phyloP scores from a whole-genome alignment of 495 filamentous ascomycete genomes.

The Penicillium maclennaniae region DNA sequence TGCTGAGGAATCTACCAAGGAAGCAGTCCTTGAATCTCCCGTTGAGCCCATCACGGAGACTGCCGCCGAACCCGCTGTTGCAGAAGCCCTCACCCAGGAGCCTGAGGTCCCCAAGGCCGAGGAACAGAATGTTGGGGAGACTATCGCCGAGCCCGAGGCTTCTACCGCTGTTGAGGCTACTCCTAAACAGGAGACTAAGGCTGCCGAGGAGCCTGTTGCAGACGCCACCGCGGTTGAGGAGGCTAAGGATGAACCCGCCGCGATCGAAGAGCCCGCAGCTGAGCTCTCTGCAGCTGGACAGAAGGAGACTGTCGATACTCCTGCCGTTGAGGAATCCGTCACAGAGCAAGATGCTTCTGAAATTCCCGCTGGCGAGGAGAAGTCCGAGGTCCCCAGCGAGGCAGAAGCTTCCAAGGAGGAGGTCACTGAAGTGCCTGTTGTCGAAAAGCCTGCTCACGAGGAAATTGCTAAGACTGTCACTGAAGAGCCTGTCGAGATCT shows the following conservation, averaged over 20 bases:
- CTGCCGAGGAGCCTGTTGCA: slow-evolving; percentile 8
- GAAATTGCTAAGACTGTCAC: neutral
- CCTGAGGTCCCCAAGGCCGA: neutral
- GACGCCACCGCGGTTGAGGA: slow-evolving; percentile 8
- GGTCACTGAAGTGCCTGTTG: too few relatives aligned
- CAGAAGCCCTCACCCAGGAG: neutral
- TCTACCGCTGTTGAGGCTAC: neutral
- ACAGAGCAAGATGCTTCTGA: neutral
- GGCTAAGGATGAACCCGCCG: neutral
- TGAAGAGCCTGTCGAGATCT: neutral
- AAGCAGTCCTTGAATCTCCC: neutral
- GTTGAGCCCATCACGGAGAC: neutral
- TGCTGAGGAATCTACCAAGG: too few relatives aligned
- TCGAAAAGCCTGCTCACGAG: too few relatives aligned
- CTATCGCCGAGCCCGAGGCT: neutral
- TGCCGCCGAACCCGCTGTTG: too few relatives aligned
- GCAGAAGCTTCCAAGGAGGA: neutral
- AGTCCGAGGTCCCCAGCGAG: neutral
- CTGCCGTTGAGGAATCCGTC: neutral
- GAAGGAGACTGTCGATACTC: neutral
- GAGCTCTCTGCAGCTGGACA: neutral
- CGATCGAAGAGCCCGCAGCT: neutral
- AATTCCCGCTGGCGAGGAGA: slow-evolving; percentile 2
- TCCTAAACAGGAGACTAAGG: neutral
- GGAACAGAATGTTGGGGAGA: neutral